These are phyloP conservation scores for Fagus crenata DNA, from an alignment of 306 rosid species.

Conservation along the genomic window DNA sequence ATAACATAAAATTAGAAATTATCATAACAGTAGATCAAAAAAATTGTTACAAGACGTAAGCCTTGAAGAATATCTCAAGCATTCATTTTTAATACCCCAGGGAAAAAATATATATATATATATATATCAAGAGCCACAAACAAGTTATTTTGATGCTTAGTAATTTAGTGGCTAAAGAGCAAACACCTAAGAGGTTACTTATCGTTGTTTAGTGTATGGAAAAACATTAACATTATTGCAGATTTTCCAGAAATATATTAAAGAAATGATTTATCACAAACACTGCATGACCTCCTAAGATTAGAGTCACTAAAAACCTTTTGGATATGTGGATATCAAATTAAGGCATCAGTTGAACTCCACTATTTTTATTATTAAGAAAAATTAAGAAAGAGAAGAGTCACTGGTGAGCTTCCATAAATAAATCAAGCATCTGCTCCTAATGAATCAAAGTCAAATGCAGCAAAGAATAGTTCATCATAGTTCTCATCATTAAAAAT, in stretches of 20 bases:
- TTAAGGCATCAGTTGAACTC: not conserved
- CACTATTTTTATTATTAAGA: not conserved
- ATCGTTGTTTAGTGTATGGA: not conserved
- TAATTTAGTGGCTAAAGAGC: not conserved
- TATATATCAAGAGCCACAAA: too few species aligned
- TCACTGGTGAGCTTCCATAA: not conserved
- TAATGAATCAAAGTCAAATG: not conserved
- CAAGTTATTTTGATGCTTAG: not conserved
- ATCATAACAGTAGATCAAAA: not conserved
- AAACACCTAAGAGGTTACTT: not conserved
- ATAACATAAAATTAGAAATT: not conserved
- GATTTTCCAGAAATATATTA: not conserved
- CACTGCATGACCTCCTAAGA: not conserved
- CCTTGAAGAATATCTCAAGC: too few species aligned
- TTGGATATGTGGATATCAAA: not conserved
- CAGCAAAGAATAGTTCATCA: not conserved
- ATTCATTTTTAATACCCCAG: too few species aligned
- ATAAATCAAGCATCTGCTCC: not conserved
- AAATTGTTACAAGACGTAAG: not conserved
- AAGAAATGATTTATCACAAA: not conserved
- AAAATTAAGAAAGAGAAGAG: not conserved
- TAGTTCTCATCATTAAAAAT: not conserved
- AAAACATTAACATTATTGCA: not conserved
- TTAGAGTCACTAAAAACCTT: not conserved
- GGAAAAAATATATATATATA: too few species aligned